These are phyloP conservation scores for Fusarium tanahbumbuense DNA, from an alignment of 2,329 filamentous ascomycete species.

Conservation along the genomic window DNA sequence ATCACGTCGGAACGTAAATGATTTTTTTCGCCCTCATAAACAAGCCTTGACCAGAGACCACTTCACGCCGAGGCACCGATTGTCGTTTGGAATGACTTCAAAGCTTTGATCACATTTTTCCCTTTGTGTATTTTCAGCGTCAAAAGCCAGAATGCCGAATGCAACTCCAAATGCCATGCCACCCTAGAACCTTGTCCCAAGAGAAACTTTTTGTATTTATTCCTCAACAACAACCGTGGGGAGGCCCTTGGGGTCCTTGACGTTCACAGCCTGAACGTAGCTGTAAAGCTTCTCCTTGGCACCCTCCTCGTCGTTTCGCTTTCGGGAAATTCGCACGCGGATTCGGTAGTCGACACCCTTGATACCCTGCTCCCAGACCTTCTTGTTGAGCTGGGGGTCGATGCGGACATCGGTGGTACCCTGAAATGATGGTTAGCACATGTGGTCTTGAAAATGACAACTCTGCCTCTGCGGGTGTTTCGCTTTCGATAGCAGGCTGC, in stretches of 20 bases:
- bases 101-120: constrained; percentile 53
- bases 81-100: constrained; percentile 44
- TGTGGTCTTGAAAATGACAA: constrained; percentile 3
- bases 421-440: constrained; percentile 60
- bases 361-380: constrained; percentile 99
- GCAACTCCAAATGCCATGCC: constrained; percentile 62
- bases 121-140: constrained; percentile 54
- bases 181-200: constrained; percentile 57
- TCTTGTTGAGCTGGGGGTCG: constrained; percentile 99
- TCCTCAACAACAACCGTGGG: constrained; percentile 88
- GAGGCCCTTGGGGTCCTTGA: constrained; percentile 99
- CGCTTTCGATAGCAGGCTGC: constrained; percentile 18
- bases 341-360: constrained; percentile 99
- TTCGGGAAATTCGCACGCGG: constrained; percentile 97
- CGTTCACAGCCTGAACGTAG: constrained; percentile 99
- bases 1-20: constrained; percentile 42
- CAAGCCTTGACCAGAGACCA: constrained; percentile 39
- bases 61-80: constrained; percentile 47
- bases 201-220: constrained; percentile 60
- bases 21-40: constrained; percentile 41
- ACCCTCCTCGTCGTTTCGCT: constrained; percentile 99
- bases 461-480: constrained; percentile 25
- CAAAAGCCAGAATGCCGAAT: constrained; percentile 60
- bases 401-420: constrained; percentile 97
- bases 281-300: constrained; percentile 99